These are phyloP conservation scores for Avena atlantica DNA, from an alignment of 176 grass and related monocot species.

Conservation along the genomic window DNA sequence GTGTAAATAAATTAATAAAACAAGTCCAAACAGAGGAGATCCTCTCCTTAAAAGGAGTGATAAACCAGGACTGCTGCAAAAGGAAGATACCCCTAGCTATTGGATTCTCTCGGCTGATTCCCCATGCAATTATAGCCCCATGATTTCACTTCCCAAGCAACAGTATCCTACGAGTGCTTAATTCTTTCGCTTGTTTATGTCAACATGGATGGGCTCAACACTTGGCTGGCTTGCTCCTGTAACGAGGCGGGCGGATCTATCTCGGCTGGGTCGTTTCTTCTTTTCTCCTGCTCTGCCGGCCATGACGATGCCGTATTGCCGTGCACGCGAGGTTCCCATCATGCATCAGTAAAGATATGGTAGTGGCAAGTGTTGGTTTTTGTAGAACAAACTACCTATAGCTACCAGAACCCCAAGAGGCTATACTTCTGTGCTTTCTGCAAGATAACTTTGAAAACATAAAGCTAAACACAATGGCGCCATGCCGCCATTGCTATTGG, in stretches of 20 bases:
- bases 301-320: slow-evolving; percentile 19
- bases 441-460: not conserved
- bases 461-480: not conserved
- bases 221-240: slow-evolving; percentile 27
- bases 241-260: slow-evolving; percentile 43
- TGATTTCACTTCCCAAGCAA: slow-evolving; percentile 64
- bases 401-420: too few relatives aligned
- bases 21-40: slow-evolving; percentile 34
- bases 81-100: slow-evolving; percentile 13
- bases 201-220: slow-evolving; percentile 40
- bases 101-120: not conserved
- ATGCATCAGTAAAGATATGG: too few relatives aligned
- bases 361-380: not conserved
- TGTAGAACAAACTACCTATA: not conserved
- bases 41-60: slow-evolving; percentile 54
- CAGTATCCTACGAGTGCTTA: slow-evolving; percentile 37
- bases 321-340: slow-evolving; percentile 15
- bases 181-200: slow-evolving; percentile 28
- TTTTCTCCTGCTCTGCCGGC: not conserved
- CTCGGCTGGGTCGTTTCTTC: not conserved
- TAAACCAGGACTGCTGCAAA: slow-evolving; percentile 50
- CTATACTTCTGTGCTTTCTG: not conserved
- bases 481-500: slow-evolving; percentile 31
- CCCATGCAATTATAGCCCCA: slow-evolving; percentile 54
- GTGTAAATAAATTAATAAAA: not conserved